Conservation (phyloP, 345 rosid species). For the Balakata baccata region DNA sequence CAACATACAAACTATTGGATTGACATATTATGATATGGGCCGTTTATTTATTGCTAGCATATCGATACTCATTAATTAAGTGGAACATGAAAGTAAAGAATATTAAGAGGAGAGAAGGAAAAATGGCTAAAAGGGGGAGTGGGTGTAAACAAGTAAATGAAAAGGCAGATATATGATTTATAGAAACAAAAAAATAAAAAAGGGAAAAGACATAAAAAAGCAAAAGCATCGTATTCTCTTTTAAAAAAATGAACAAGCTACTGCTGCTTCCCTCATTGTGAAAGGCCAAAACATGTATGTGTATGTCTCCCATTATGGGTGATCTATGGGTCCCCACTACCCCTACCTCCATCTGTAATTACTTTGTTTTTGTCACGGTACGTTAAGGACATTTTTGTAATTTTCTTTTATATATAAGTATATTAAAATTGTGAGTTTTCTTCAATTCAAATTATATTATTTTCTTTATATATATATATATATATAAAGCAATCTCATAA, state of each 20-base stretch:
- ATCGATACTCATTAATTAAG: no score
- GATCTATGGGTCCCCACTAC: slow-evolving; percentile 52
- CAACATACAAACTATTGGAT: no score
- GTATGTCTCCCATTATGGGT: slow-evolving; percentile 52
- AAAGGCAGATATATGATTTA: slow-evolving; percentile 3
- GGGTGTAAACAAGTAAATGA: slow-evolving; percentile 15
- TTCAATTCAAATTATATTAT: background rate
- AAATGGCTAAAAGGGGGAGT: background rate
- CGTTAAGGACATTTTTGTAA: background rate
- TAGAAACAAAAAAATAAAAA: slow-evolving; percentile 2
- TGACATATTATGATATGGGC: no score
- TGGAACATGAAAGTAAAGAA: background rate
- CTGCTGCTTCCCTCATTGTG: slow-evolving; percentile 19
- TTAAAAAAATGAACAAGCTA: background rate
- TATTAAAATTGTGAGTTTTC: background rate
- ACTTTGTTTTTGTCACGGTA: background rate
- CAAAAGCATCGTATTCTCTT: slow-evolving; percentile 38
- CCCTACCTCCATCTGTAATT: slow-evolving; percentile 16
- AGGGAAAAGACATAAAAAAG: slow-evolving; percentile 23
- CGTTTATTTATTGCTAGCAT: no score
- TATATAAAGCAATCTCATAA: no score
- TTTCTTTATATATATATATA: no score
- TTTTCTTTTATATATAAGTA: background rate
- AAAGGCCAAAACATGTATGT: slow-evolving; percentile 35
- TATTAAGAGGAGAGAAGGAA: no score